phyloP scores from a whole-genome alignment of 2,329 filamentous ascomycete genomes.

The Hypocrella siamensis region DNA sequence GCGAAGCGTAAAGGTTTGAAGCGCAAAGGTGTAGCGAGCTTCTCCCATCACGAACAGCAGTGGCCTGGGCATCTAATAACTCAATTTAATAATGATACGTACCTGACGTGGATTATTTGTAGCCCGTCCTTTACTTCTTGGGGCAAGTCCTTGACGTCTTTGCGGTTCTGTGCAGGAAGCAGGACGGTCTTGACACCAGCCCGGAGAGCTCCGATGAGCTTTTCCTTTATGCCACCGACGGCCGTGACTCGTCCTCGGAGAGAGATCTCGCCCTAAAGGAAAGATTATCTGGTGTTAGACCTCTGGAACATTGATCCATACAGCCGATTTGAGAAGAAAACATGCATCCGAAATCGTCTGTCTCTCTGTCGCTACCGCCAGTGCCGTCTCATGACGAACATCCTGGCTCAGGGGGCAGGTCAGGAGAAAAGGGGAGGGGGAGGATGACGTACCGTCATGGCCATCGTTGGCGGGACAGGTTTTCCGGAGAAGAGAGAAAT shows the following conservation, averaged over 20 bases:
- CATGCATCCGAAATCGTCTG: neutral
- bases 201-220: conserved; percentile 82
- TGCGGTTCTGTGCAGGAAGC: conserved; percentile 74
- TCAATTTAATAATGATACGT: conserved; percentile 18
- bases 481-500: conserved; percentile 81
- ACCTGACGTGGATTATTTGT: conserved; percentile 80
- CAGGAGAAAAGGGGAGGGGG: neutral
- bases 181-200: conserved; percentile 92
- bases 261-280: conserved; percentile 47
- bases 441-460: conserved; percentile 61
- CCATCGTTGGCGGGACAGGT: conserved; percentile 75
- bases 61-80: neutral
- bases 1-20: too few species aligned
- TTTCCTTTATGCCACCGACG: conserved; percentile 97
- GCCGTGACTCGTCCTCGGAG: conserved; percentile 82
- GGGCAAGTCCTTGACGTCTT: conserved; percentile 83
- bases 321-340: too few species aligned
- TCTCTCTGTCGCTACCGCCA: too few species aligned
- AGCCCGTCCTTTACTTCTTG: conserved; percentile 76
- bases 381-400: too few species aligned
- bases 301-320: too few species aligned
- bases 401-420: neutral
- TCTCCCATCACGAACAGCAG: too few species aligned
- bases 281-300: neutral
- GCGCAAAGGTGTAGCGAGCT: too few species aligned